Conservation (phyloP, 2,329 filamentous ascomycete species). For the Chrysosphaeria jannelii region DNA sequence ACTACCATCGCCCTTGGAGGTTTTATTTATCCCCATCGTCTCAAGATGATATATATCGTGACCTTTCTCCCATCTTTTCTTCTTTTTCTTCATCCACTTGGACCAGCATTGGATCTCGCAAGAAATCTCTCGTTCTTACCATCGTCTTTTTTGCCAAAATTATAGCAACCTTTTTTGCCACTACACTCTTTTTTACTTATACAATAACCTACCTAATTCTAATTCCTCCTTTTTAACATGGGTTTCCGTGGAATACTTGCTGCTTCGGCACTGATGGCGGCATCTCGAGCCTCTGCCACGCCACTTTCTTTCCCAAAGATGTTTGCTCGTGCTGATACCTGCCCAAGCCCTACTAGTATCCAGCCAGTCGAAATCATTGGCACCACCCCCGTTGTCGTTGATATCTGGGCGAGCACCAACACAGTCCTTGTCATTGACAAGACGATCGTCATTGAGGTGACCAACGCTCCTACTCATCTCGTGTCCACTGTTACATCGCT, state of each 20-base stretch:
- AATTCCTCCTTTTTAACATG: slow-evolving; percentile 1
- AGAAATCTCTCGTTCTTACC: too few relatives aligned
- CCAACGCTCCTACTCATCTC: slow-evolving; percentile 4
- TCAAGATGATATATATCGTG: too few relatives aligned
- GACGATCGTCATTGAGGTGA: slow-evolving; percentile 2
- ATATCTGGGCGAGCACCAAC: slow-evolving; percentile 2
- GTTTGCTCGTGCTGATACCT: slow-evolving; percentile 2
- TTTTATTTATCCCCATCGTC: too few relatives aligned
- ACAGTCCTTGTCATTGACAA: slow-evolving; percentile 3
- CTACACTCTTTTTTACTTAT: background rate
- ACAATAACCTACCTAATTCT: background rate
- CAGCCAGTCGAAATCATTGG: slow-evolving; percentile 5
- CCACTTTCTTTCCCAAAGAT: background rate
- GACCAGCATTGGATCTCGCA: too few relatives aligned
- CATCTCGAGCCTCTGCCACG: slow-evolving; percentile 1
- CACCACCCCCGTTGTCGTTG: slow-evolving; percentile 2
- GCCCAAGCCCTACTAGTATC: slow-evolving; percentile 3
- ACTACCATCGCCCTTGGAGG: too few relatives aligned
- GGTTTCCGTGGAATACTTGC: slow-evolving; percentile 1
- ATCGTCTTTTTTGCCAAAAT: too few relatives aligned
- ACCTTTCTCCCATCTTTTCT: too few relatives aligned
- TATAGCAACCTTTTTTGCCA: background rate
- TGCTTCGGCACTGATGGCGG: slow-evolving; percentile 1
- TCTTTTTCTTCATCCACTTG: too few relatives aligned
- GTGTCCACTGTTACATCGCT: slow-evolving; percentile 1